A percentile compares a stretch with the other conserved stretches of the same genome.
Conservation (phyloP, 345 rosid genomes). For the Barbarea vulgaris region DNA sequence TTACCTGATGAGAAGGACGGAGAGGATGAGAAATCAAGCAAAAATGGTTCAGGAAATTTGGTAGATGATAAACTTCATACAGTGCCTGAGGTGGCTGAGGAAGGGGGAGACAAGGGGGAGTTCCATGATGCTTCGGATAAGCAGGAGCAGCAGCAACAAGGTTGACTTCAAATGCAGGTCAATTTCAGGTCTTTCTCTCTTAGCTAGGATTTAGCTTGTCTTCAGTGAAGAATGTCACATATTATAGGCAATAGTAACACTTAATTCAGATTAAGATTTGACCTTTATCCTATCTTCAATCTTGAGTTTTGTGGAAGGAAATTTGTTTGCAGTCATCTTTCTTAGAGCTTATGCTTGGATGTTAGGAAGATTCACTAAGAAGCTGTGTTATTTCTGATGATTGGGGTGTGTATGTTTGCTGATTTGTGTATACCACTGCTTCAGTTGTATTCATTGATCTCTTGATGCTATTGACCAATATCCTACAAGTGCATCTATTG, state of each 20-base stretch:
- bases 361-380: not conserved
- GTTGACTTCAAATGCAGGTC: slow-evolving; percentile 34
- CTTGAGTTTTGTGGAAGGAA: not conserved
- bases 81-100: slow-evolving; percentile 50
- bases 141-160: slow-evolving; percentile 41
- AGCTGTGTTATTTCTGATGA: not conserved
- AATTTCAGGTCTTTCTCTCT: not conserved
- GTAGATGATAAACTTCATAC: slow-evolving; percentile 43
- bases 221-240: not conserved
- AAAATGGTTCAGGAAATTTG: not conserved
- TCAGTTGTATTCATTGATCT: not conserved
- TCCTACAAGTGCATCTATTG: not conserved
- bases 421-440: not conserved
- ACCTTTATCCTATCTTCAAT: not conserved
- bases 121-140: slow-evolving; percentile 55
- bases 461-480: not conserved
- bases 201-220: not conserved
- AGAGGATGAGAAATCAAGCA: slow-evolving; percentile 12
- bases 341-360: not conserved
- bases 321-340: not conserved
- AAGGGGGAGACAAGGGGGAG: slow-evolving; percentile 59
- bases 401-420: slow-evolving; percentile 14
- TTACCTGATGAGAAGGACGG: slow-evolving; percentile 60
- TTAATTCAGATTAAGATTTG: not conserved
- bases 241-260: not conserved